phyloP scores from a whole-genome alignment of 2,329 filamentous ascomycete species.

The Pezicula neosporulosa region DNA sequence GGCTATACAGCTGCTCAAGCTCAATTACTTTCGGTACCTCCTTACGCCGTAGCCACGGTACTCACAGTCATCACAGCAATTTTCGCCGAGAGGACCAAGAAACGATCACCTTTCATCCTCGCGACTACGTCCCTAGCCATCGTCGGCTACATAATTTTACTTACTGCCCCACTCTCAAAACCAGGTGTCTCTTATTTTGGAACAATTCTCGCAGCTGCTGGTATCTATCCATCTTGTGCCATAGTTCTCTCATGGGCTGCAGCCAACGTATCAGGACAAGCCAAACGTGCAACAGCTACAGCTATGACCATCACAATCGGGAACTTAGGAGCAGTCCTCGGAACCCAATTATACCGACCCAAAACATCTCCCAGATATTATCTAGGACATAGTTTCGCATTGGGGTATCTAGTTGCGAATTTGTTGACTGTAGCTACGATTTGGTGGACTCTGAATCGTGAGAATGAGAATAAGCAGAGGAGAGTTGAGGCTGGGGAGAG shows the following conservation, averaged over 20 bases:
- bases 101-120: constrained; percentile 62
- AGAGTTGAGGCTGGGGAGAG: constrained; percentile 45
- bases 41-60: constrained; percentile 59
- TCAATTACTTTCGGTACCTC: constrained; percentile 59
- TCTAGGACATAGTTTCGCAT: constrained; percentile 63
- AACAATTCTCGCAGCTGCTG: constrained; percentile 60
- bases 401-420: constrained; percentile 61
- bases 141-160: constrained; percentile 60
- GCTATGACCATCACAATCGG: constrained; percentile 72
- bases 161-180: constrained; percentile 40
- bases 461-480: constrained; percentile 52
- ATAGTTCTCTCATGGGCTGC: constrained; percentile 67
- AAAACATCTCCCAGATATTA: constrained; percentile 59
- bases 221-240: constrained; percentile 64
- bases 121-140: constrained; percentile 51
- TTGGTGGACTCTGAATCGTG: constrained; percentile 49
- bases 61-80: constrained; percentile 56
- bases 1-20: constrained; percentile 51
- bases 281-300: constrained; percentile 64
- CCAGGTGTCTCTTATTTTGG: constrained; percentile 58
- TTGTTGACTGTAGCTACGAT: constrained; percentile 48
- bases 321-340: constrained; percentile 64
- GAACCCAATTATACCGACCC: constrained; percentile 65
- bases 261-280: constrained; percentile 69
- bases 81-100: constrained; percentile 53